Conservation (phyloP, 2,329 filamentous ascomycete genomes). For the Verticillium isaacii region DNA sequence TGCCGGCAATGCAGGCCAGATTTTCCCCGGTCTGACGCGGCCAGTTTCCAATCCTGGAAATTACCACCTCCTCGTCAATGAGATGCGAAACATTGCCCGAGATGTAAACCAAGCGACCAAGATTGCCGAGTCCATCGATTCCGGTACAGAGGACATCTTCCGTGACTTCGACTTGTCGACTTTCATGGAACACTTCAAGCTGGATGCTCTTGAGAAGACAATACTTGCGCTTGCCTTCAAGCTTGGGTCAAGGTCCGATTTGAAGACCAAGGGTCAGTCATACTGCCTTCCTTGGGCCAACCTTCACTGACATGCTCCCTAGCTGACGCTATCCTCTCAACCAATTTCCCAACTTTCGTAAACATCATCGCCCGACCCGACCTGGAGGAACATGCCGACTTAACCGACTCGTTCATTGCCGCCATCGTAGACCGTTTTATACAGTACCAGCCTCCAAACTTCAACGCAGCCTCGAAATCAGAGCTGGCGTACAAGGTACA, state of each 20-base stretch:
- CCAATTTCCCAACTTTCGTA: slow-evolving; percentile 72
- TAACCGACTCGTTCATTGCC: slow-evolving; percentile 67
- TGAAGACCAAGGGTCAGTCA: slow-evolving; percentile 79
- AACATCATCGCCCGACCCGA: slow-evolving; percentile 66
- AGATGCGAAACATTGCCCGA: slow-evolving; percentile 80
- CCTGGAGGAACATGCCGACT: slow-evolving; percentile 59
- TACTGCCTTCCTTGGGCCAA: slow-evolving; percentile 4
- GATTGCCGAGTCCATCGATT: slow-evolving; percentile 91
- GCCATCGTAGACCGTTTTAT: slow-evolving; percentile 81
- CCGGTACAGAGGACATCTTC: slow-evolving; percentile 86
- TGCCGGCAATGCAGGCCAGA: slow-evolving; percentile 83
- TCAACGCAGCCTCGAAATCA: slow-evolving; percentile 69
- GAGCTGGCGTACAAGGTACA: slow-evolving; percentile 64
- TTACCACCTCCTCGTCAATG: slow-evolving; percentile 74
- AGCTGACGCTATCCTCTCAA: slow-evolving; percentile 89
- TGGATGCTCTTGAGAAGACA: slow-evolving; percentile 84
- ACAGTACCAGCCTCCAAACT: slow-evolving; percentile 80
- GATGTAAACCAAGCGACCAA: slow-evolving; percentile 80
- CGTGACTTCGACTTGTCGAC: slow-evolving; percentile 93
- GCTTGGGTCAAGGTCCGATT: slow-evolving; percentile 69
- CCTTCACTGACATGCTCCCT: not conserved
- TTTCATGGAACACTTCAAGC: slow-evolving; percentile 93
- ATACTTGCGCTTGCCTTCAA: slow-evolving; percentile 87
- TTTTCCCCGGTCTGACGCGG: slow-evolving; percentile 77
- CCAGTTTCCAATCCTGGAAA: slow-evolving; percentile 71